Conservation (phyloP, 345 rosid species). For the Cardamine resedifolia region DNA sequence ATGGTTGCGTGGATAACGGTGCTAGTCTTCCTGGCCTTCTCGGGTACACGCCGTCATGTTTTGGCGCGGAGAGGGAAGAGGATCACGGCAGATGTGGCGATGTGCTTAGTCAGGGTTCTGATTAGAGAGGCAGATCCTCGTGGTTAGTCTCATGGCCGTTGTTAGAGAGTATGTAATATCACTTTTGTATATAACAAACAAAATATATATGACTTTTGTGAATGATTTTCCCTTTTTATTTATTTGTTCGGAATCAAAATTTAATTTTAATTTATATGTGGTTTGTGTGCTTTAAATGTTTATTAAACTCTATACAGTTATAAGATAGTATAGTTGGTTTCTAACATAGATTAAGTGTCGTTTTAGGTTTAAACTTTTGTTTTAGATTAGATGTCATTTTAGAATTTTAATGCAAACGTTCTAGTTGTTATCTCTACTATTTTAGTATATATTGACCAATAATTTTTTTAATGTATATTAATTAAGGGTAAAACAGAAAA, state of each 20-base stretch:
- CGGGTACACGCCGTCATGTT: slow-evolving; percentile 41
- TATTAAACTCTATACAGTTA: background rate
- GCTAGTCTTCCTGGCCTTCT: slow-evolving; percentile 35
- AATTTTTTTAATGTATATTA: too few species aligned
- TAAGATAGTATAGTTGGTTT: background rate
- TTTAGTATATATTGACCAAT: too few species aligned
- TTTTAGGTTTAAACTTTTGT: too few species aligned
- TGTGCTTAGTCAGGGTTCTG: slow-evolving; percentile 24
- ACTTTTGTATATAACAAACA: background rate
- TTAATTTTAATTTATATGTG: background rate
- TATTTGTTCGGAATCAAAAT: background rate
- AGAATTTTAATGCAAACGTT: too few species aligned
- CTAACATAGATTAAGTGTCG: too few species aligned
- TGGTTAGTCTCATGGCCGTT: slow-evolving; percentile 20
- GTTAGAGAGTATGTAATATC: slow-evolving; percentile 9
- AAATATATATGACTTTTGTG: background rate
- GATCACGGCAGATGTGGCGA: slow-evolving; percentile 33
- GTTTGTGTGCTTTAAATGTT: background rate
- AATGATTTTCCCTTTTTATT: background rate
- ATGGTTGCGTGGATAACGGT: slow-evolving; percentile 43
- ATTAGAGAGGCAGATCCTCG: slow-evolving; percentile 28
- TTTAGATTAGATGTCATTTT: too few species aligned
- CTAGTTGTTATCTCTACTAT: too few species aligned
- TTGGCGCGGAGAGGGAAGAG: slow-evolving; percentile 28
- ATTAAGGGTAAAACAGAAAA: too few species aligned